A percentile compares a stretch with the other conserved stretches of the same genome.
Conservation (phyloP, 371 early-diverging fungal genomes). For the Mucor piriformis region DNA sequence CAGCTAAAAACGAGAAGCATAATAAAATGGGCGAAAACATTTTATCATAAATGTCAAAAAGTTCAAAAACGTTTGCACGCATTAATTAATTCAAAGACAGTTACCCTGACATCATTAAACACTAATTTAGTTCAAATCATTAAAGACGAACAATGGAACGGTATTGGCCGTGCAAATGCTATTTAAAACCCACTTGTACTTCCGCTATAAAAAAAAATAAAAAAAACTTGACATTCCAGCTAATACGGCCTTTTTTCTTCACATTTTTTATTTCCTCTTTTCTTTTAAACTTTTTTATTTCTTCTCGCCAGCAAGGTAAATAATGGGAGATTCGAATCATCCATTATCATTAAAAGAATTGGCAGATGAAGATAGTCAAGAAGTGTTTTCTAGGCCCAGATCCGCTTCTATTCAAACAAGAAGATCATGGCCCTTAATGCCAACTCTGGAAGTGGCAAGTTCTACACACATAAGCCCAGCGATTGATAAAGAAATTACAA, state of each 20-base stretch:
- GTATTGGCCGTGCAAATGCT: too few relatives aligned
- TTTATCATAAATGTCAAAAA: not conserved
- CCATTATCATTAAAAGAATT: not conserved
- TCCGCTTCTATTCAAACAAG: slow-evolving; percentile 14
- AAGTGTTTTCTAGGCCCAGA: slow-evolving; percentile 2
- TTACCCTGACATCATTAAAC: too few relatives aligned
- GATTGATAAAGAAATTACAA: not conserved
- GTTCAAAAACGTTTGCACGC: not conserved
- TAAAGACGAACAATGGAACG: too few relatives aligned
- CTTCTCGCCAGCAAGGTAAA: not conserved
- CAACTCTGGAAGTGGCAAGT: slow-evolving; percentile 6
- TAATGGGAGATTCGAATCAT: slow-evolving; percentile 12
- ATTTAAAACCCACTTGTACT: not conserved
- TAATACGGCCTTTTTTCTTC: not conserved
- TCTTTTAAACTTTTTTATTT: not conserved
- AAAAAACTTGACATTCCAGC: slow-evolving; percentile 10
- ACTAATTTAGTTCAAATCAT: too few relatives aligned
- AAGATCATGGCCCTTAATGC: slow-evolving; percentile 21
- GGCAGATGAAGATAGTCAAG: not conserved
- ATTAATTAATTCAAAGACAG: too few relatives aligned
- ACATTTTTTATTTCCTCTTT: not conserved
- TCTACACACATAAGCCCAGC: slow-evolving; percentile 1
- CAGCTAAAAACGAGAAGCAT: not conserved
- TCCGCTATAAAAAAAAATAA: not conserved
- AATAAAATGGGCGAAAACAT: not conserved